Evolutionary conservation across 495 filamentous ascomycete species (phyloP).

Genomic region (Haplographium delicatum): DNA sequence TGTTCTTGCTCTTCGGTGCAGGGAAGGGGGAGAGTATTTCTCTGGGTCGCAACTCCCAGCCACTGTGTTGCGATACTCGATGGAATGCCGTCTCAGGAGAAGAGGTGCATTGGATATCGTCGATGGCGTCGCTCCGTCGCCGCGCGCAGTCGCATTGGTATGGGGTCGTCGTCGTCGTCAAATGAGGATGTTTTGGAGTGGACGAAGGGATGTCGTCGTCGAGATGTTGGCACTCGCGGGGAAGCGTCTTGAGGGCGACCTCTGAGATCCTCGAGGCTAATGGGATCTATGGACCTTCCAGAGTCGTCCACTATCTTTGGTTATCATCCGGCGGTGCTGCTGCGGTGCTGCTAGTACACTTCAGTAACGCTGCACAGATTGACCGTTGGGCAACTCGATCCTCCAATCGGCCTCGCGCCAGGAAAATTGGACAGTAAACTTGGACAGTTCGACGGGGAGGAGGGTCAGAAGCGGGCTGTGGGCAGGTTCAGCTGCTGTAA

Average conservation of each 20-base stretch:
- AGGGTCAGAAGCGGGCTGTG: too few relatives aligned
- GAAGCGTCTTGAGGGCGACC: background rate
- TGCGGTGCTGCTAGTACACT: too few relatives aligned
- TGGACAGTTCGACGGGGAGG: too few relatives aligned
- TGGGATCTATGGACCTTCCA: conserved; percentile 1
- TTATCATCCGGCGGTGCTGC: too few relatives aligned
- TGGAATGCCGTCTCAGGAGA: conserved; percentile 5
- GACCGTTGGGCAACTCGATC: too few relatives aligned
- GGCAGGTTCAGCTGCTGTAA: too few relatives aligned
- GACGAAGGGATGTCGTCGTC: too few relatives aligned
- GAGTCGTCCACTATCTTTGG: too few relatives aligned
- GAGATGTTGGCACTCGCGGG: background rate
- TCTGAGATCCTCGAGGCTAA: background rate
- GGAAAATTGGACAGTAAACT: background rate
- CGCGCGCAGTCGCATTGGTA: conserved; percentile 19
- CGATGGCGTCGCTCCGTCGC: background rate
- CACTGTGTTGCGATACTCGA: conserved; percentile 5
- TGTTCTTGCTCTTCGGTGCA: too few relatives aligned
- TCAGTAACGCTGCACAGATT: too few relatives aligned
- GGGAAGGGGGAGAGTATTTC: too few relatives aligned
- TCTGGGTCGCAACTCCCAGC: too few relatives aligned
- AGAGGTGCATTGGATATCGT: conserved; percentile 12
- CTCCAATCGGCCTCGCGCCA: conserved; percentile 1
- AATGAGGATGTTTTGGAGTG: background rate
- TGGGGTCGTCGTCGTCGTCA: background rate